Percentiles rank a stretch among this genome's conserved stretches.
Conservation (phyloP, 257 asterid species). For the Przewalskia tangutica region DNA sequence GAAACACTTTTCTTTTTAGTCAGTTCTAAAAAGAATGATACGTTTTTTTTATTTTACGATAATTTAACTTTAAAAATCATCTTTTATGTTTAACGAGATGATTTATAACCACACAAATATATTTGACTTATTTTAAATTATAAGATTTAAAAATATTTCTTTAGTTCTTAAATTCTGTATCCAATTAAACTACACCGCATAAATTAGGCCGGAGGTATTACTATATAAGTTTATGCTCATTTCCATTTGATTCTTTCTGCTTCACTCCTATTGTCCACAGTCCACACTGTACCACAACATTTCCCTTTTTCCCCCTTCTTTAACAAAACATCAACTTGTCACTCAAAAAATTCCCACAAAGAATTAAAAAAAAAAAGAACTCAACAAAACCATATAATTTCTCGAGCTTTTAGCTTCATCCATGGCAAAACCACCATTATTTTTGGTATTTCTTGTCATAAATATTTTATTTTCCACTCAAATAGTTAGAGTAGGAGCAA, state of each 20-base stretch:
- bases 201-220: no score
- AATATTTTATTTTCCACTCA: background rate
- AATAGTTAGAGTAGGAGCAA: slow-evolving; percentile 1
- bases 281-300: background rate
- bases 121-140: no score
- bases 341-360: background rate
- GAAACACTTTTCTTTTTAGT: no score
- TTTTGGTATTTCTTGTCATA: background rate
- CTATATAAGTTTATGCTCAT: no score
- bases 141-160: no score
- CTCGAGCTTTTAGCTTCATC: background rate
- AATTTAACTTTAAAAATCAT: no score
- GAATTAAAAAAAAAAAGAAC: background rate
- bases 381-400: background rate
- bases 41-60: no score
- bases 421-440: slow-evolving; percentile 20
- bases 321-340: background rate
- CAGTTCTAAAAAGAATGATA: no score
- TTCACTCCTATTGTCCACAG: background rate
- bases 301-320: background rate
- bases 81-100: no score
- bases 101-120: no score
- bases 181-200: no score
- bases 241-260: slow-evolving; percentile 14
- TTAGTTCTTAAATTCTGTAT: no score